phyloP scores from a whole-genome alignment of 78 protist genomes.

The Dictyostelium purpureum region DNA sequence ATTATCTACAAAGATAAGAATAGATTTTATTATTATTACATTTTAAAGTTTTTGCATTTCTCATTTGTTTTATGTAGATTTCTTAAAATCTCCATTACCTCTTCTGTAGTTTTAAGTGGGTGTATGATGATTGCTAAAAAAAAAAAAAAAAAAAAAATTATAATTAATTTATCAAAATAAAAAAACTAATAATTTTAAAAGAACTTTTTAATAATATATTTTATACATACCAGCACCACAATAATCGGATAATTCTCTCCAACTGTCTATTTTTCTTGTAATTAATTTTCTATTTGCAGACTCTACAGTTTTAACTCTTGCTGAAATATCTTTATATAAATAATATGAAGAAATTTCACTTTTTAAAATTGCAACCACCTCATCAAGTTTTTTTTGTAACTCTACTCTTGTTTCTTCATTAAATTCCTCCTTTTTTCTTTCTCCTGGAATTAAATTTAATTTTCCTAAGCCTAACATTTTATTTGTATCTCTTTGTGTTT shows the following conservation, averaged over 20 bases:
- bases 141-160: too few relatives aligned
- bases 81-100: background rate
- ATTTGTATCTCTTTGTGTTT: too few relatives aligned
- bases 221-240: background rate
- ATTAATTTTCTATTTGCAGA: background rate
- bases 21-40: background rate
- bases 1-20: background rate
- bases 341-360: background rate
- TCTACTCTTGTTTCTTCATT: background rate
- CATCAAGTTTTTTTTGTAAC: background rate
- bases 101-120: too few relatives aligned
- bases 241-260: background rate
- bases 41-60: background rate
- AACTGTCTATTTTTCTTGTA: background rate
- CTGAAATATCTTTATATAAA: background rate
- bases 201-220: background rate
- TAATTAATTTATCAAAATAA: too few relatives aligned
- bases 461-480: too few relatives aligned
- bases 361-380: background rate
- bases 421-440: background rate
- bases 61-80: background rate
- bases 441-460: too few relatives aligned
- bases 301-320: background rate
- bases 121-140: too few relatives aligned
- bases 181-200: background rate